A percentile compares a stretch with the other conserved stretches of the same genome.
These are phyloP conservation scores for Gossypium bickii DNA, from an alignment of 345 rosid species.

Conservation along the genomic window DNA sequence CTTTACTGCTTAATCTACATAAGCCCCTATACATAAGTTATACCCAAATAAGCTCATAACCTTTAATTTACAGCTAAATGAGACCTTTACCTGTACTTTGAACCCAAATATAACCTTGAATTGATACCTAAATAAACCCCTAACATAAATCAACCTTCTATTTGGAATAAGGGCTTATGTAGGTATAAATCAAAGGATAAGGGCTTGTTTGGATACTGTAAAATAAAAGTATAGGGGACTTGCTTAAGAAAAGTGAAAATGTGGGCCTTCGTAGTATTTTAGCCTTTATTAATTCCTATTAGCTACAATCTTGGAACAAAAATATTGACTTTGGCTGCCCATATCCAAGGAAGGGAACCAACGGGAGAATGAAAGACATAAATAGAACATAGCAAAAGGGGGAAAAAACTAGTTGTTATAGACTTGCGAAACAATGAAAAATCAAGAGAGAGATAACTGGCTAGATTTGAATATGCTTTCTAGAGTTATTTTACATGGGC, in stretches of 20 bases:
- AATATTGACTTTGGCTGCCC: neutral
- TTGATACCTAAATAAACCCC: neutral
- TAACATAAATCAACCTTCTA: neutral
- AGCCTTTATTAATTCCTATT: neutral
- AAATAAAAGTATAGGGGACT: neutral
- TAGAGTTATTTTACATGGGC: neutral
- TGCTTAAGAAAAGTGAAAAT: neutral
- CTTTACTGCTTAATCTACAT: neutral
- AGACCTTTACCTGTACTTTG: neutral
- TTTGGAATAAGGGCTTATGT: neutral
- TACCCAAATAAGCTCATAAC: neutral
- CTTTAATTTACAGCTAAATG: neutral
- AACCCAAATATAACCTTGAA: neutral
- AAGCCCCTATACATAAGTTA: neutral
- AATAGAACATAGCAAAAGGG: neutral
- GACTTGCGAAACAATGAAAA: neutral
- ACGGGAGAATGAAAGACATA: neutral
- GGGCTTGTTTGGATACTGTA: neutral
- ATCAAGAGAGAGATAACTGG: neutral
- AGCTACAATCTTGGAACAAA: neutral
- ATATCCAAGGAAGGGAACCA: neutral
- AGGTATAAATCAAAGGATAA: neutral
- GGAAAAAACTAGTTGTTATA: neutral
- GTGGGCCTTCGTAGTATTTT: neutral
- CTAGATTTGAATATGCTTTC: neutral